Base-by-base conservation (phyloP, 305 asterid genomes). In the Rubia peregrina region DNA sequence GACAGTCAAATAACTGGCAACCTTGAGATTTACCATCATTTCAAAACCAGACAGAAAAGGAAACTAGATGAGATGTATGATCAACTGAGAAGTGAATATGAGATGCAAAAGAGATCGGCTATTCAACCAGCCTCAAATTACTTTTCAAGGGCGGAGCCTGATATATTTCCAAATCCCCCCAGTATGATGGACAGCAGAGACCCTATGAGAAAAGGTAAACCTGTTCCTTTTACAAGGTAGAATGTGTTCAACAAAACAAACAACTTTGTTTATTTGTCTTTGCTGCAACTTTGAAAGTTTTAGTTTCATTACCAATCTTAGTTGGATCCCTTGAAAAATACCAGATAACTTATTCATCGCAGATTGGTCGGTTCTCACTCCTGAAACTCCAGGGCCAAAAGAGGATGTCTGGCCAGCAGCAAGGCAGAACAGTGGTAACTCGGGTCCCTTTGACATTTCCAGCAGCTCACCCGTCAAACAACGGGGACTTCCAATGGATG, bases 31-130 rank as follows among this genome's bases (percentile, higher is more conserved):
- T 4, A 59, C 55, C 21, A 61, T 71, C 69, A 64, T 77, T 66
- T 10, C 49, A 24, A 75, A 78, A 40, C 62, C 91, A 91, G 97
- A 86, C 98, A 93, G 80, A 93, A 93, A 78, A 85, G 98, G 78
- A 91, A 93, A 79, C 96, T 93, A n/a, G 98, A 93, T 73, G 98
- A 93, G 73, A 93, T 93, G 95, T 93, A 93, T 67, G 98, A 93
- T 83, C 89, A 85, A 80, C 84, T 89, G 80, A 86, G 91, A 84
- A 86, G 78, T 33, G 98, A 90, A 74, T 86, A 81, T 0, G 96
- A 93, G 72, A 85, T 95, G 56, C 46, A 83, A 69, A 93, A 90
- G 70, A 85, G 97, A 62, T 57, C 92, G 46, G 92, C 97, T 59
- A 89, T 89, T 65, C 95, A 88, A 72, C 95, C 98, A 3, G 85